phyloP scores from a whole-genome alignment of 2,329 filamentous ascomycete genomes.

The Paraphoma chrysanthemicola region DNA sequence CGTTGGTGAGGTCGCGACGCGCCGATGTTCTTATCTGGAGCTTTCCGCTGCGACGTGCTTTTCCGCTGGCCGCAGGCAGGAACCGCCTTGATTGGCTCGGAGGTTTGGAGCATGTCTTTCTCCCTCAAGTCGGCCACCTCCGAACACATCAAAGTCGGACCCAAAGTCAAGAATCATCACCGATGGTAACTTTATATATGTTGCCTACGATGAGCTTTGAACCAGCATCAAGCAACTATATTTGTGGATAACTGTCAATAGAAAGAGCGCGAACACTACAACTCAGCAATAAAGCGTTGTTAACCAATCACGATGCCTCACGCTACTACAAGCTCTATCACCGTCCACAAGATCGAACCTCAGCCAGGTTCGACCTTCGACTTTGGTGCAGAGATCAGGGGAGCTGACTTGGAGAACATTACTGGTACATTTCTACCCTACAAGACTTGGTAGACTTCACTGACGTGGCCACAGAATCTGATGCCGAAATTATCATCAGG shows the following conservation, averaged over 20 bases:
- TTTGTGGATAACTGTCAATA: not conserved
- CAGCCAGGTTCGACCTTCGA: conserved; percentile 42
- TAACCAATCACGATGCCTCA: conserved; percentile 24
- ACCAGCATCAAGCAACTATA: not conserved
- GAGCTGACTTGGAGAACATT: conserved; percentile 67
- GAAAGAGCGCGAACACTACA: not conserved
- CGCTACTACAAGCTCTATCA: conserved; percentile 25
- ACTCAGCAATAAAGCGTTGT: not conserved
- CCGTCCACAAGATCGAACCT: conserved; percentile 21
- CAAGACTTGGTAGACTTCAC: not conserved
- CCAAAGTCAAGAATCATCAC: not conserved
- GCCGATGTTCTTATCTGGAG: conserved; percentile 1
- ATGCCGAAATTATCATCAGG: conserved; percentile 69
- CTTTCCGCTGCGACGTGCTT: not conserved
- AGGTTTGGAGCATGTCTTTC: not conserved
- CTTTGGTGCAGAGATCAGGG: conserved; percentile 67
- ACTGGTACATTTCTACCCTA: conserved; percentile 52
- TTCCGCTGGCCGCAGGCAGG: conserved; percentile 1
- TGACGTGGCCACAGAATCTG: conserved; percentile 41
- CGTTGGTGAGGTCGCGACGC: not conserved
- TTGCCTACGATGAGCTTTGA: not conserved
- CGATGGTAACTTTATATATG: not conserved
- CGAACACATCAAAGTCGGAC: not conserved
- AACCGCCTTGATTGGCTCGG: not conserved
- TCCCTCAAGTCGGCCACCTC: not conserved